A percentile compares a stretch with the other conserved stretches of the same genome.
These are phyloP conservation scores for Brassica napus DNA, from an alignment of 345 rosid species.

Conservation along the genomic window DNA sequence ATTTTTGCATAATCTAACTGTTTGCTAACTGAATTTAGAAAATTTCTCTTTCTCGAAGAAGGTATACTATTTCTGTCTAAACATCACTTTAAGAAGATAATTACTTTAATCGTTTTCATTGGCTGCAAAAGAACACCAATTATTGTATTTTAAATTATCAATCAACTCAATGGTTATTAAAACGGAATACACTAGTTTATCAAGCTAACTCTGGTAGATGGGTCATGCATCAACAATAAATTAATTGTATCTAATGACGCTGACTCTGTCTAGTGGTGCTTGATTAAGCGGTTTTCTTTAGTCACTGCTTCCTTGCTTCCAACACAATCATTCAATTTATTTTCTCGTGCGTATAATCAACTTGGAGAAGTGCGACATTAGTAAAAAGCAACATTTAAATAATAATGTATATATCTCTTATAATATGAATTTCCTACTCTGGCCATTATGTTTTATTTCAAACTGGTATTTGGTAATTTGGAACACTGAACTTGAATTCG, in stretches of 20 bases:
- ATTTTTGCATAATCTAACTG: neutral
- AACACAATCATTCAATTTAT: slow-evolving; percentile 14
- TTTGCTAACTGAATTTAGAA: slow-evolving; percentile 26
- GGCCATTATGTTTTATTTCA: neutral
- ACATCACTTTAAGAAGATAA: slow-evolving; percentile 17
- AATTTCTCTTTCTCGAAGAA: slow-evolving; percentile 24
- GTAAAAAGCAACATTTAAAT: slow-evolving; percentile 4
- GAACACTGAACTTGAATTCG: slow-evolving; percentile 11
- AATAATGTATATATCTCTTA: neutral
- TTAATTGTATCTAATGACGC: slow-evolving; percentile 27
- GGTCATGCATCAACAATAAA: slow-evolving; percentile 2
- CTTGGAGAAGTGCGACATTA: slow-evolving; percentile 3
- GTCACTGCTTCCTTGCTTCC: slow-evolving; percentile 41
- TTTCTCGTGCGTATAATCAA: slow-evolving; percentile 7
- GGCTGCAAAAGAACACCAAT: neutral
- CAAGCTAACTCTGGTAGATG: slow-evolving; percentile 5
- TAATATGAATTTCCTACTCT: neutral
- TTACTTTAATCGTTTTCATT: slow-evolving; percentile 5
- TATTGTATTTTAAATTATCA: slow-evolving; percentile 17
- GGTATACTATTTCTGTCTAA: slow-evolving; percentile 24
- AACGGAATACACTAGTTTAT: slow-evolving; percentile 18
- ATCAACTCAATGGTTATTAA: neutral
- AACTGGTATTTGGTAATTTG: neutral
- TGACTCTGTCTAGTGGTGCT: slow-evolving; percentile 21
- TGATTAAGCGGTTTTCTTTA: slow-evolving; percentile 21